These are phyloP conservation scores for Camelina hispida DNA, from an alignment of 345 rosid species.

Conservation along the genomic window DNA sequence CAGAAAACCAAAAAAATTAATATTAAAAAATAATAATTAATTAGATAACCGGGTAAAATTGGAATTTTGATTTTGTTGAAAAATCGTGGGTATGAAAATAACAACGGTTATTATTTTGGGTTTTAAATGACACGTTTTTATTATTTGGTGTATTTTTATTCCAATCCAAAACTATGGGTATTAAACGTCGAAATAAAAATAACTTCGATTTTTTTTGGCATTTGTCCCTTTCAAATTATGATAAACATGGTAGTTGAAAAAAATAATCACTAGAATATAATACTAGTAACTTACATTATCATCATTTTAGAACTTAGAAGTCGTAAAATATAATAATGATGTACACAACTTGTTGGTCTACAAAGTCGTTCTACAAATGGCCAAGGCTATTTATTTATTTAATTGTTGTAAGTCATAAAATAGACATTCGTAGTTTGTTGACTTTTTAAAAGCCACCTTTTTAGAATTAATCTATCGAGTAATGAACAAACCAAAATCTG, in stretches of 20 bases:
- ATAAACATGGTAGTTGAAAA: constrained; percentile 23
- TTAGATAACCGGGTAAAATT: too few relatives aligned
- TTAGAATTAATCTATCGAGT: constrained; percentile 3
- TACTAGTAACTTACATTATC: constrained; percentile 5
- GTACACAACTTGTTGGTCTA: constrained; percentile 35
- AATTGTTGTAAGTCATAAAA: constrained; percentile 16
- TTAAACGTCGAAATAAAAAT: too few relatives aligned
- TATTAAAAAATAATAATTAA: too few relatives aligned
- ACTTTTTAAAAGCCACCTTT: constrained; percentile 27
- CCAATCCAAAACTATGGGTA: too few relatives aligned
- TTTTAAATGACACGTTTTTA: too few relatives aligned
- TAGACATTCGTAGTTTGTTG: constrained; percentile 22
- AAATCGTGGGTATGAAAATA: too few relatives aligned
- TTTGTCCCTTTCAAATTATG: constrained; percentile 21
- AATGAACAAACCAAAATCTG: not conserved
- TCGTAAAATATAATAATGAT: constrained; percentile 3
- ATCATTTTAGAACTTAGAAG: not conserved
- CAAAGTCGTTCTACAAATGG: constrained; percentile 24
- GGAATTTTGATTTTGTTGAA: too few relatives aligned
- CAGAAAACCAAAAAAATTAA: too few relatives aligned
- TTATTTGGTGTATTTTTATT: too few relatives aligned
- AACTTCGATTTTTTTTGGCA: too few relatives aligned
- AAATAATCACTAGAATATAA: constrained; percentile 21
- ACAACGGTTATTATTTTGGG: too few relatives aligned
- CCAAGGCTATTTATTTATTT: constrained; percentile 4